These are phyloP conservation scores for Penicillium chermesinum DNA, from an alignment of 495 filamentous ascomycete species.

Conservation along the genomic window DNA sequence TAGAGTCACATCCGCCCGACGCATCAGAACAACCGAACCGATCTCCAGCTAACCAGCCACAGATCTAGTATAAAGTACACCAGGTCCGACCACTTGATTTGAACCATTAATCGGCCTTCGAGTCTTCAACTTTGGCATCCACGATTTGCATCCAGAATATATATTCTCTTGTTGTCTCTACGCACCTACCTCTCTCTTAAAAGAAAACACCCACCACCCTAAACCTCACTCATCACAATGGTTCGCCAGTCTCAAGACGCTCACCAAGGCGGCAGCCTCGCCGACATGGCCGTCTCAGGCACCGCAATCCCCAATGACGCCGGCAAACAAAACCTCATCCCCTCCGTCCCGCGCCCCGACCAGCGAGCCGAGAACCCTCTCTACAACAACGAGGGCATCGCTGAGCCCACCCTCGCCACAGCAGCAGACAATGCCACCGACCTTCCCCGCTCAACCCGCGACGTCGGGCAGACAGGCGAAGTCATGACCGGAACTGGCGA, in stretches of 20 bases:
- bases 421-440: constrained; percentile 50
- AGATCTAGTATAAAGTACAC: neutral
- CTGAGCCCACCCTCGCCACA: constrained; percentile 30
- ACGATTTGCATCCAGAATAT: no score
- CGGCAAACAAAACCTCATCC: constrained; percentile 46
- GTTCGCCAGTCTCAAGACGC: constrained; percentile 17
- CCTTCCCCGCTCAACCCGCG: constrained; percentile 44
- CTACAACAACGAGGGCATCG: constrained; percentile 30
- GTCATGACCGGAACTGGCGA: constrained; percentile 50
- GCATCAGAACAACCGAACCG: neutral
- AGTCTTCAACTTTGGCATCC: no score
- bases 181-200: neutral
- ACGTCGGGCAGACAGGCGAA: constrained; percentile 43
- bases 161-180: no score
- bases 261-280: constrained; percentile 31
- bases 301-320: constrained; percentile 52
- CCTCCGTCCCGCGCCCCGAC: constrained; percentile 52
- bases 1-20: constrained; percentile 21
- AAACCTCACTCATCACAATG: constrained; percentile 12
- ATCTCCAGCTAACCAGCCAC: neutral
- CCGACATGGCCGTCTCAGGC: constrained; percentile 50
- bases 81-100: neutral
- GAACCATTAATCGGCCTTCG: no score
- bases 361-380: constrained; percentile 33
- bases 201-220: neutral